Percentiles rank a stretch among this genome's conserved stretches.
These are phyloP conservation scores for Kazachstania sp. DNA, from an alignment of 1,139 yeast species.

Conservation along the genomic window DNA sequence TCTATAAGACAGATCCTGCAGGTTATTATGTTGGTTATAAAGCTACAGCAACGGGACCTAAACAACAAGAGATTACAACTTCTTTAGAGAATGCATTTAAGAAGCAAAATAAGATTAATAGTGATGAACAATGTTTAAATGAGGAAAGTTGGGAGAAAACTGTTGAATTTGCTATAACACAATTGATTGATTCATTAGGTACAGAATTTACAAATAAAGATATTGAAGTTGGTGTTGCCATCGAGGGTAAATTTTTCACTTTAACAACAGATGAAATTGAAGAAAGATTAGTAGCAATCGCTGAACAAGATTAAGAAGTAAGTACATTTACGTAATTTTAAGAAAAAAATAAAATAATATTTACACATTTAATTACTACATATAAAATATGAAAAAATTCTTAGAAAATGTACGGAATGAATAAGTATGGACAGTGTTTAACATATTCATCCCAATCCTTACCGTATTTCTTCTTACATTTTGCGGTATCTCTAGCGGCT, in stretches of 20 bases:
- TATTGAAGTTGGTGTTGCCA: slow-evolving; percentile 86
- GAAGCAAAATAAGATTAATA: slow-evolving; percentile 29
- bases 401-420: slow-evolving; percentile 77
- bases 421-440: slow-evolving; percentile 83
- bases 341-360: neutral
- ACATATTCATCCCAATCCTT: slow-evolving; percentile 85
- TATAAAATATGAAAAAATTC: neutral
- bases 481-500: slow-evolving; percentile 74
- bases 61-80: slow-evolving; percentile 92
- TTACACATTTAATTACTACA: slow-evolving; percentile 1
- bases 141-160: slow-evolving; percentile 85
- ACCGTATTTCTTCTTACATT: slow-evolving; percentile 82
- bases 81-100: slow-evolving; percentile 87
- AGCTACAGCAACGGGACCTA: slow-evolving; percentile 94
- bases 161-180: slow-evolving; percentile 81
- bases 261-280: slow-evolving; percentile 83
- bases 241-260: slow-evolving; percentile 54
- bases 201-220: slow-evolving; percentile 92
- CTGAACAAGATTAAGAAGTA: slow-evolving; percentile 71
- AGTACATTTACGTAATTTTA: neutral
- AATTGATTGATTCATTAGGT: slow-evolving; percentile 77
- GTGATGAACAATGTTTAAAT: slow-evolving; percentile 64
- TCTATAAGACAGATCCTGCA: slow-evolving; percentile 94
- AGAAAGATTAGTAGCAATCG: slow-evolving; percentile 85
- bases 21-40: slow-evolving; percentile 88